Evolutionary conservation across 2,329 filamentous ascomycete species (phyloP), one percentile per base, ranked within the genome.

Genomic region (Colletotrichum coccodes): DNA sequence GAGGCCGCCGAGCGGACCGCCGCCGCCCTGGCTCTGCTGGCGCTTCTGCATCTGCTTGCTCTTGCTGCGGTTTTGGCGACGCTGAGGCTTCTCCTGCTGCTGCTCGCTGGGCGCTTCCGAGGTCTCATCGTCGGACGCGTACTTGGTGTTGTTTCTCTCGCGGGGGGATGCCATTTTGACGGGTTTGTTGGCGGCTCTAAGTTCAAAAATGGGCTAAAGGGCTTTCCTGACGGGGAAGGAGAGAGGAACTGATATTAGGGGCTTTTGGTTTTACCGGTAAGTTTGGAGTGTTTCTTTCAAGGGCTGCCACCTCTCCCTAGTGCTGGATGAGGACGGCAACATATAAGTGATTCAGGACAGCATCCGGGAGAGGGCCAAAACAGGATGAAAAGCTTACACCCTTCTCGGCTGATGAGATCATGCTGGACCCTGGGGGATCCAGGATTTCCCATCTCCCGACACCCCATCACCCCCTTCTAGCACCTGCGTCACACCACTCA

Each of bases 81-180:
- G 73, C 60, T 70, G 66, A 4, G 70, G 72, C 68, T 75, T 75
- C 57, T 52, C 49, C 49, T 60, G 71, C 65, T 74, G 75, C 58
- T 78, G 75, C 66, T 78, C 74, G 62, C 75, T 75, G 7, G 56
- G 56, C 18, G 77, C 78, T 70, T 71, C 72, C 9, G 68, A 72
- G 46, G 78, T 78, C 56, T 71, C 79, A 53, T 75, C 77, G 28
- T 80, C 79, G 8, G 79, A 81, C 71, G 79, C 78, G 73, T 79
- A 79, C 70, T 74, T 74, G 66, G 77, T 75, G 61, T 69, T 75
- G 54, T 69, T 65, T 70, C 79, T 78, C 70, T 79, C 71, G 63
- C 73, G 75, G 57, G 77, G 77, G 23, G 78, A 75, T 60, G 75
- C 74, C 74, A 75, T 75, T 50, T 59, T 75, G 64, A 46, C 54